These are phyloP conservation scores for Styphnolobium japonicum DNA, from an alignment of 306 rosid species.

Conservation along the genomic window DNA sequence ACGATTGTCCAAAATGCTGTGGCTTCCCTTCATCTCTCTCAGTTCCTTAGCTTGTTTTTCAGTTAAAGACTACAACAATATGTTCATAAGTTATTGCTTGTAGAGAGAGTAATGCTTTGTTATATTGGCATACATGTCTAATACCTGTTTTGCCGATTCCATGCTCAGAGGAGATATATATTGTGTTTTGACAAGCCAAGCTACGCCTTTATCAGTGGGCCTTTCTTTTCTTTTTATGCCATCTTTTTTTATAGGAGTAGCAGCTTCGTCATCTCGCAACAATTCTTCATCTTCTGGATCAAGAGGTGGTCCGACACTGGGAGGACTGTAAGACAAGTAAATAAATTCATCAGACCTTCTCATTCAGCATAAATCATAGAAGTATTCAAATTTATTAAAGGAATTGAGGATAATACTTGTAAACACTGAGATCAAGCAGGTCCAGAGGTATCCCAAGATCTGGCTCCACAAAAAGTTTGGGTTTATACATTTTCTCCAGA, in stretches of 20 bases:
- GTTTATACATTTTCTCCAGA: conserved; percentile 89
- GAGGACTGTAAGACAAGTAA: conserved; percentile 61
- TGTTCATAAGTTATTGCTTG: conserved; percentile 12
- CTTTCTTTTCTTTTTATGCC: conserved; percentile 91
- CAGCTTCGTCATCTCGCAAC: conserved; percentile 79
- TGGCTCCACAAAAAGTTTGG: conserved; percentile 94
- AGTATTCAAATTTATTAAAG: conserved; percentile 19
- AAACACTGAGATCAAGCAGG: conserved; percentile 96
- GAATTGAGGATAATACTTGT: conserved; percentile 64
- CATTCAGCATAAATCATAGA: conserved; percentile 19
- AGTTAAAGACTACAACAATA: conserved; percentile 74
- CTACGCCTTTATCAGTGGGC: conserved; percentile 98
- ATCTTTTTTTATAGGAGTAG: conserved; percentile 76
- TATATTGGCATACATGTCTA: neutral
- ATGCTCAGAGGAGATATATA: conserved; percentile 95
- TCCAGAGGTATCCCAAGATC: conserved; percentile 99
- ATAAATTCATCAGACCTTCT: conserved; percentile 32
- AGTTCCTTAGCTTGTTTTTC: conserved; percentile 97
- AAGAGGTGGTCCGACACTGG: conserved; percentile 67
- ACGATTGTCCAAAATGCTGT: conserved; percentile 62
- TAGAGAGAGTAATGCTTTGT: conserved; percentile 16
- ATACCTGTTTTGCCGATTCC: conserved; percentile 92
- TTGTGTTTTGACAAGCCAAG: conserved; percentile 98
- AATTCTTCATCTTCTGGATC: conserved; percentile 91
- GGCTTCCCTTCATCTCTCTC: conserved; percentile 87